Base-by-base conservation (phyloP, 495 filamentous ascomycete genomes). In the Endocarpon pusillum region DNA sequence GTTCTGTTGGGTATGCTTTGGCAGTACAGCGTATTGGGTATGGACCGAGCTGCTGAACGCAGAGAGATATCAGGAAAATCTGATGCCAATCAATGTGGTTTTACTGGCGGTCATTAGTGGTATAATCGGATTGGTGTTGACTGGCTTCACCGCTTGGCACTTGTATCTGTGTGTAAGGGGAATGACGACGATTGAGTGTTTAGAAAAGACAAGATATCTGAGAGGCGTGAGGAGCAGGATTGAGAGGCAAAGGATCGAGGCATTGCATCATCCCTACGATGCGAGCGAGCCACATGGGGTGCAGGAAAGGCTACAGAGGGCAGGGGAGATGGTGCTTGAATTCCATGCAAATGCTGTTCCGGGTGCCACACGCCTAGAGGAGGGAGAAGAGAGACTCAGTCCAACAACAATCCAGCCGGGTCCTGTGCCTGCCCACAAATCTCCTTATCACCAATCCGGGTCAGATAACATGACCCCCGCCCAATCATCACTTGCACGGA, bases 201-300 rank as follows among this genome's bases (percentile, higher is more conserved):
- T 97, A 25, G 91, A 97, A 59, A 93, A 84, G 50, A 94, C 84
- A 0, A 72, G 91, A 25, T 96, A 97, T 50, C 67, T 92, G 0
- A 78, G 75, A 5, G 83, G 84, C 2, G 51, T 91, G 19, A 68
- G 75, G 29, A 76, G 71, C 40, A 65, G 62, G 15, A 63, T 87
- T 51, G 72, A 80, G 38, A 57, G 70, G 48, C 63, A 67, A 38
- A 67, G 63, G 34, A 50, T 64, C 32, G 64, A 70, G 40, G 58
- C 67, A 39, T 33, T 3, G 20, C 38, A 49, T 14, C 43, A 52
- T 32, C 46, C 45, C 33, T 3, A 44, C 15, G 43, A 49, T 10
- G 10, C 15, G 10, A 74, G 79, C 45, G 62, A 63, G 22, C 68
- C 75, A 28, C 79, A 80, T 35, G 62, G 79, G 12, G 53, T 75